Base-by-base conservation (phyloP, 2,329 filamentous ascomycete species). In the Paraphaeosphaeria minitans region DNA sequence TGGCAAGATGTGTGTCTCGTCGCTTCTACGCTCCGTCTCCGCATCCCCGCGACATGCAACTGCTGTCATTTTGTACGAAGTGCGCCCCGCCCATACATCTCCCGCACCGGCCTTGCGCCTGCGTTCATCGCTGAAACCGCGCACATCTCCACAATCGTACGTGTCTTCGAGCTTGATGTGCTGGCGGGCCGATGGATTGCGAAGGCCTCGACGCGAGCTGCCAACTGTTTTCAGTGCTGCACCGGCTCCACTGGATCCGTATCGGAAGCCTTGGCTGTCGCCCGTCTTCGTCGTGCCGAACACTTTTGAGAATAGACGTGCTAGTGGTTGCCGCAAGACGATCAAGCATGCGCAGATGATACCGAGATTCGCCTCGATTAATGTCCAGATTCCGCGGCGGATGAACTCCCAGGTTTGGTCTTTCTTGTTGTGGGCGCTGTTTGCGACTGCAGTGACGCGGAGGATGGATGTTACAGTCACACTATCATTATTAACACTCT, bases 381-480 rank as follows among this genome's bases (percentile, higher is more conserved):
- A 29, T 3, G 50, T 58, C 55, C 55, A 60, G 29, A 60, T 27
- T 24, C 58, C 55, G 9, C 58, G 51, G n/a, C 29, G 45, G 21
- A 60, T 55, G 46, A 58, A 57, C 46, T 52, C 54, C 46, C 50
- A 60, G 9, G 55, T 58, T 39, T 57, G 55, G 41, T 60, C 55
- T 29, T 53, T 13, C 35, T 57, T 55, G 7, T 60, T 60, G 43
- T 45, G 55, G 1, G 52, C 58, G 35, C 58, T 60, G 22, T 60
- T 58, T 4, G 51, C 55, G 7, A 60, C 58, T n/a, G 45, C 58
- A 22, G 50, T 57, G 46, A 57, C 55, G 22, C 58, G 55, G 41
- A 60, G 58, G 29, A 60, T 57, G 3, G 58, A 60, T 9, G 58
- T 60, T 19, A 57, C 48, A 16, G 55, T 60, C 6, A 60, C 51